These are phyloP conservation scores for Dothidotthia symphoricarpi DNA, from an alignment of 2,329 filamentous ascomycete species.

Conservation along the genomic window DNA sequence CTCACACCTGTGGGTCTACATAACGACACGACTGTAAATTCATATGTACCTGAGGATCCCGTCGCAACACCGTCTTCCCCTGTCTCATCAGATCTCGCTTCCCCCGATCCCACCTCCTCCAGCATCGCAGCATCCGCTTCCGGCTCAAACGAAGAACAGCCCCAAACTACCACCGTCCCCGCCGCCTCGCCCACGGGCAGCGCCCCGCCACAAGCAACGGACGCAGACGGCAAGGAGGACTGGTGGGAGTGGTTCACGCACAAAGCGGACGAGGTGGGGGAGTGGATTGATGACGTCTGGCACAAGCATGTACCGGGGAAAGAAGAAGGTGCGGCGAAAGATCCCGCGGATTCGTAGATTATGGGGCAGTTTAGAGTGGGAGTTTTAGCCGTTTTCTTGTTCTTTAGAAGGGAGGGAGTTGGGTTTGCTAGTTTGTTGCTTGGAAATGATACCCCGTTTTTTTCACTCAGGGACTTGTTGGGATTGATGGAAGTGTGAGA, in stretches of 20 bases:
- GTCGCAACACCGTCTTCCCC: constrained; percentile 10
- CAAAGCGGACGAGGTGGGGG: constrained; percentile 35
- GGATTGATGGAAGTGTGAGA: no score
- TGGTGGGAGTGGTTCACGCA: constrained; percentile 43
- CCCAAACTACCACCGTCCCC: no score
- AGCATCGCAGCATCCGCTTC: constrained; percentile 26
- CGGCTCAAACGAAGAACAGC: neutral
- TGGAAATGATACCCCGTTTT: constrained; percentile 7
- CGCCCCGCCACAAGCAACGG: constrained; percentile 13
- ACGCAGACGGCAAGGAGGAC: constrained; percentile 11
- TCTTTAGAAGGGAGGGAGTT: no score
- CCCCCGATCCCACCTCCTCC: constrained; percentile 15
- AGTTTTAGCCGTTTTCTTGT: neutral
- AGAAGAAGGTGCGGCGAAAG: constrained; percentile 4
- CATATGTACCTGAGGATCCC: constrained; percentile 56
- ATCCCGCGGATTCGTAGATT: neutral
- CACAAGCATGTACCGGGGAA: constrained; percentile 28
- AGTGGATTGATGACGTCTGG: constrained; percentile 39
- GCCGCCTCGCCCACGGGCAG: constrained; percentile 6
- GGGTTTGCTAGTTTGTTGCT: neutral
- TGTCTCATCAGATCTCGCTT: constrained; percentile 10
- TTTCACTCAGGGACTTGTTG: no score
- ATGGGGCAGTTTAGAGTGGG: neutral
- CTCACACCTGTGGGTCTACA: constrained; percentile 64
- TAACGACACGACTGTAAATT: constrained; percentile 35